Evolutionary conservation across 1,284 basidiomycete genomes (phyloP), one percentile per base, ranked within the genome.

Genomic region (Irpex sp.): DNA sequence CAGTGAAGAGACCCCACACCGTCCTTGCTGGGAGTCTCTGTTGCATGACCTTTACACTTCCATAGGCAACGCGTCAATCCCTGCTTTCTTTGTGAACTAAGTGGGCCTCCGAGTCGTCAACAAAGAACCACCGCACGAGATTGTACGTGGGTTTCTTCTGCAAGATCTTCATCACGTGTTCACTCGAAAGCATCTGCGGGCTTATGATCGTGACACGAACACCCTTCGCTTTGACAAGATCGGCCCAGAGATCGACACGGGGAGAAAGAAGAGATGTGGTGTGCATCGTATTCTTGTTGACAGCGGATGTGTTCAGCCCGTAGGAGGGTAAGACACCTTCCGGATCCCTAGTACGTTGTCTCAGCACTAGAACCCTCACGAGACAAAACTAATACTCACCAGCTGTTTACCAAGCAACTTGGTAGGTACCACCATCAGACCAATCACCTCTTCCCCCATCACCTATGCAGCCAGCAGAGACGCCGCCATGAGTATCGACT

Each of bases 1-100:
- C 69, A 6, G 68, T 69, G 4, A 61, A 61, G 13, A 58, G 68
- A 26, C 58, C 66, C 68, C 68, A 71, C 21, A 67, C 57, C 5
- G 68, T 68, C 5, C 33, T n/a, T 0, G 63, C 62, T 8, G n/a
- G 36, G 9, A 71, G 69, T 3, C 60, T 60, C 33, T 58, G 46
- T 6, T 67, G 67, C 62, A 70, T 55, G 21, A 15, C 4, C 35
- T 59, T 58, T 15, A 64, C 3, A 15, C n/a, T 37, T 33, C 31
- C 9, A 31, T 59, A 58, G 9, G 11, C 11, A 7, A 31, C 21
- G 35, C 35, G 51, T 35, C 53, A 61, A 21, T 33, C 53, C 5
- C 58, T 39, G n/a, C 13, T 15, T 5, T 63, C 47, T 19, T 54
- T 47, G 17, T 39, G 17, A 11, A 21, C 11, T 8, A 63, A n/a